Conservation (phyloP, 169 alveolate genomes). For the Pseudocohnilembus persalinus region DNA sequence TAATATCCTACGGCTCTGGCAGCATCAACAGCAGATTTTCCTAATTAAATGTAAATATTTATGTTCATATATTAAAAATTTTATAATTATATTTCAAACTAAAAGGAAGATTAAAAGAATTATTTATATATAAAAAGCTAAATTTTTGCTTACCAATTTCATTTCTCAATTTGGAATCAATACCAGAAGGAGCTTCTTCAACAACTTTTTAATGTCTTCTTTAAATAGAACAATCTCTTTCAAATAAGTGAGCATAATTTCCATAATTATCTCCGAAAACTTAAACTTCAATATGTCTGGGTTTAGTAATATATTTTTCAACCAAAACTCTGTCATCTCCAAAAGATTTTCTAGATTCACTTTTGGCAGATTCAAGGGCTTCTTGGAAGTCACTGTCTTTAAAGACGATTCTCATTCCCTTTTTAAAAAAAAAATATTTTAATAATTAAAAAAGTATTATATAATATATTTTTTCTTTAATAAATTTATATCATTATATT, state of each 20-base stretch:
- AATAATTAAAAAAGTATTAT: slow-evolving; percentile 79
- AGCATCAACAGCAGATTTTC: slow-evolving; percentile 72
- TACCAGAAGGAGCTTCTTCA: slow-evolving; percentile 83
- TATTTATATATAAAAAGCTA: background rate
- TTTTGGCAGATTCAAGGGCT: slow-evolving; percentile 70
- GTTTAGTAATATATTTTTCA: slow-evolving; percentile 72
- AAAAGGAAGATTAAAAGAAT: too few relatives aligned
- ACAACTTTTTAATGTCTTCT: slow-evolving; percentile 82
- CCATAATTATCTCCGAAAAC: slow-evolving; percentile 80
- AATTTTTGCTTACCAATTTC: slow-evolving; percentile 44
- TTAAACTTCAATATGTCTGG: slow-evolving; percentile 86
- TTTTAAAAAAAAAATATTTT: slow-evolving; percentile 87
- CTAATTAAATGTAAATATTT: slow-evolving; percentile 24
- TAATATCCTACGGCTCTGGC: slow-evolving; percentile 79
- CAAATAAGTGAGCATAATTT: slow-evolving; percentile 72
- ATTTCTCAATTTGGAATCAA: slow-evolving; percentile 36
- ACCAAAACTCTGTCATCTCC: slow-evolving; percentile 75
- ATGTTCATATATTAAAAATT: background rate
- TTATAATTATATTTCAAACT: too few relatives aligned
- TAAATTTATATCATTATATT: background rate
- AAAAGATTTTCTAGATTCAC: slow-evolving; percentile 79
- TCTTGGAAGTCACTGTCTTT: slow-evolving; percentile 54
- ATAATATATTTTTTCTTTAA: slow-evolving; percentile 51
- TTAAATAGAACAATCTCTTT: slow-evolving; percentile 82
- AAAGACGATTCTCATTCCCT: slow-evolving; percentile 85